phyloP scores from a whole-genome alignment of 75 land plant genomes.

The Cryptomeria japonica region DNA sequence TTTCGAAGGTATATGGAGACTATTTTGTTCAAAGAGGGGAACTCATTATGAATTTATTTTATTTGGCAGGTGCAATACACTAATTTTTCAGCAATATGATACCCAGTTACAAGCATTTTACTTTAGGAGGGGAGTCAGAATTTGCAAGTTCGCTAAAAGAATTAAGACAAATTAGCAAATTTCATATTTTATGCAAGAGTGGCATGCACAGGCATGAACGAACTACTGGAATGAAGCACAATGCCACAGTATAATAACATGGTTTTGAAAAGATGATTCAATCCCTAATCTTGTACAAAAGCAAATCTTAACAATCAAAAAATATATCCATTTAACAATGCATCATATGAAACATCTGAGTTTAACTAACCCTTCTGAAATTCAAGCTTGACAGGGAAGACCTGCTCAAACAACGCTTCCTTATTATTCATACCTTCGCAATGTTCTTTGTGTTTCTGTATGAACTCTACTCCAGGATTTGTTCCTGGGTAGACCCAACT shows the following conservation, averaged over 20 bases:
- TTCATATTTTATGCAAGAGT: not conserved
- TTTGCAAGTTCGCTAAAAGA: not conserved
- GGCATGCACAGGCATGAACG: not conserved
- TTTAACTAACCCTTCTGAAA: not conserved
- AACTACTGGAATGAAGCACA: conserved; percentile 6
- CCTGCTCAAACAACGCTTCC: not conserved
- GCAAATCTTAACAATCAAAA: not conserved
- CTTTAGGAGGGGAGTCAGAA: not conserved
- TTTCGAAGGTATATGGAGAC: not conserved
- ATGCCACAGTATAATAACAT: not conserved
- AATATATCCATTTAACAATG: not conserved
- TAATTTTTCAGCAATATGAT: not conserved
- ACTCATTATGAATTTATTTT: no score
- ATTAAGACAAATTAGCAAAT: not conserved
- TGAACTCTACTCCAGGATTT: not conserved
- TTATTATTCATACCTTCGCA: not conserved
- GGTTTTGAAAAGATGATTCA: not conserved
- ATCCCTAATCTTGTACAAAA: not conserved
- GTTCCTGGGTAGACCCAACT: not conserved
- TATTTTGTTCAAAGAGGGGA: not conserved
- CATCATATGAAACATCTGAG: not conserved
- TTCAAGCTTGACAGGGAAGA: not conserved
- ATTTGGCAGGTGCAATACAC: no score
- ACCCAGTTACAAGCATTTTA: not conserved
- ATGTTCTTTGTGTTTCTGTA: conserved; percentile 7